These are phyloP conservation scores for Craterostigma plantagineum DNA, from an alignment of 257 asterid species.

Conservation along the genomic window DNA sequence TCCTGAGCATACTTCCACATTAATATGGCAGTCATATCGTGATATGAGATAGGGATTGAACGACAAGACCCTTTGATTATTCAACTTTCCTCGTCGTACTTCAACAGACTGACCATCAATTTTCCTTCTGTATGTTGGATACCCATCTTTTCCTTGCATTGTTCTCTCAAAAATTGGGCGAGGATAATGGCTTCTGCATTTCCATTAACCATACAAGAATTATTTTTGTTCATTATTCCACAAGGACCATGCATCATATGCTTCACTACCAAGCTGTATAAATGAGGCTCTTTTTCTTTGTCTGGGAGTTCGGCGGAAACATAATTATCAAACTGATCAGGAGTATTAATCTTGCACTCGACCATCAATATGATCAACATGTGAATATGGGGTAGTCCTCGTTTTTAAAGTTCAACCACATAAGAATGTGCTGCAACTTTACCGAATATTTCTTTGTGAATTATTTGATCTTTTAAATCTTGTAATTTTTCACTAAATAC, in stretches of 20 bases:
- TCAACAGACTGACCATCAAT: background rate
- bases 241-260: constrained; percentile 1
- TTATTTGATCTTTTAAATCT: background rate
- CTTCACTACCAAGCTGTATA: background rate
- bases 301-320: background rate
- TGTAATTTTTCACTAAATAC: background rate
- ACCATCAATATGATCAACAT: constrained; percentile 1
- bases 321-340: too few relatives aligned
- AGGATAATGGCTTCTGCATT: background rate
- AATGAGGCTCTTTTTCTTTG: background rate
- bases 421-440: background rate
- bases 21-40: constrained; percentile 6
- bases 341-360: too few relatives aligned
- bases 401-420: constrained; percentile 1
- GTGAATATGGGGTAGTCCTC: background rate
- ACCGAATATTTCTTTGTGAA: background rate
- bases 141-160: background rate
- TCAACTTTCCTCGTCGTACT: background rate
- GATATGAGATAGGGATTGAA: constrained; percentile 1
- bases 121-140: constrained; percentile 1
- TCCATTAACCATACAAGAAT: background rate
- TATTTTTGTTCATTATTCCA: background rate
- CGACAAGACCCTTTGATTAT: constrained; percentile 8
- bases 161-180: background rate
- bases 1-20: constrained; percentile 5